A percentile compares a stretch with the other conserved stretches of the same genome.
Evolutionary conservation across 1,139 yeast species (phyloP).

Genomic region (Hyphopichia wangnamkhiaoensis): DNA sequence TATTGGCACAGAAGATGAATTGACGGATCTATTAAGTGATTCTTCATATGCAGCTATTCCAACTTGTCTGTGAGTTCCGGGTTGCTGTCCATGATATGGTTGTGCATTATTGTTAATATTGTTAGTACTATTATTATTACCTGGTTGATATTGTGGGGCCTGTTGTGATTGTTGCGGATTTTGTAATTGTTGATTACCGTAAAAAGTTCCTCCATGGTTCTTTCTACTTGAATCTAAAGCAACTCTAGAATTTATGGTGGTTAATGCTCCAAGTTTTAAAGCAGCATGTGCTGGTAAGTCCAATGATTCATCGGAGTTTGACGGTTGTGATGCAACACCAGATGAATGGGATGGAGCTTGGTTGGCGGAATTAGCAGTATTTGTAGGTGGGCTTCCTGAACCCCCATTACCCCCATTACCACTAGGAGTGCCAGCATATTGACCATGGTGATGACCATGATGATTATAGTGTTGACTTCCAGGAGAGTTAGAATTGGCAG

Average conservation of each 20-base stretch:
- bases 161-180: constrained; percentile 9
- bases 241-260: constrained; percentile 62
- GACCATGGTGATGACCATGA: too few species aligned
- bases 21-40: constrained; percentile 34
- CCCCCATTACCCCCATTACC: too few species aligned
- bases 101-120: constrained; percentile 11
- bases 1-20: constrained; percentile 42
- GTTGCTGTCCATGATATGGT: constrained; percentile 2
- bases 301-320: constrained; percentile 23
- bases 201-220: constrained; percentile 17
- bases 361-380: not conserved
- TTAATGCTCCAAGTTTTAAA: constrained; percentile 60
- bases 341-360: not conserved
- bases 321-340: constrained; percentile 5
- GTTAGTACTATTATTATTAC: constrained; percentile 12
- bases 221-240: constrained; percentile 58
- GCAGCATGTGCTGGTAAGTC: constrained; percentile 46
- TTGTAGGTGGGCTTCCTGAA: not conserved
- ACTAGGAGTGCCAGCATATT: too few species aligned
- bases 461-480: constrained; percentile 1
- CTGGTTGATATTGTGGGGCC: constrained; percentile 3
- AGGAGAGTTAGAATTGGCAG: constrained; percentile 18
- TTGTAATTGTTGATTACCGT: constrained; percentile 10
- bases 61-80: not conserved
- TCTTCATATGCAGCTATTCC: constrained; percentile 28